Evolutionary conservation across 345 rosid species (phyloP).

Genomic region (Trapa bicornis): DNA sequence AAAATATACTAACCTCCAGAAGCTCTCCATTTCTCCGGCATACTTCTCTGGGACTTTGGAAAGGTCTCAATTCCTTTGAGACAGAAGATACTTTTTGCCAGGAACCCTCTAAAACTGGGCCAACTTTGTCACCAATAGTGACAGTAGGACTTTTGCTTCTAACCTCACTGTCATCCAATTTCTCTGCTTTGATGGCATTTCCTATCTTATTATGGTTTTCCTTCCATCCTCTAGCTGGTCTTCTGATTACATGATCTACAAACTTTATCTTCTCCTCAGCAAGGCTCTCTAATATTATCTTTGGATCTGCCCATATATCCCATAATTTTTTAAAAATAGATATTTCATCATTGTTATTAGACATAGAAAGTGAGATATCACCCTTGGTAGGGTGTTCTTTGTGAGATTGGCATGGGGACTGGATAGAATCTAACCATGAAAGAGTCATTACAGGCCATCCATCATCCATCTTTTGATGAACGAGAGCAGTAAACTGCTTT

Average conservation of each 20-base stretch:
- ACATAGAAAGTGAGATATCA: slow-evolving; percentile 19
- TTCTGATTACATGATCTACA: slow-evolving; percentile 26
- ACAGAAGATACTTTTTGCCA: slow-evolving; percentile 34
- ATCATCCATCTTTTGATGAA: slow-evolving; percentile 44
- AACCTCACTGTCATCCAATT: slow-evolving; percentile 22
- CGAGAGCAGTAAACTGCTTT: slow-evolving; percentile 36
- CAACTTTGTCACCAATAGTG: slow-evolving; percentile 16
- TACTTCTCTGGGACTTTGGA: slow-evolving; percentile 52
- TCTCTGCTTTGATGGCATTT: slow-evolving; percentile 18
- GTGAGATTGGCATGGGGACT: slow-evolving; percentile 26
- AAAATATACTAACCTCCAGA: slow-evolving; percentile 44
- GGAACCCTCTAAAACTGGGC: slow-evolving; percentile 29
- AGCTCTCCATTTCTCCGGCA: slow-evolving; percentile 79
- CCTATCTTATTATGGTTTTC: slow-evolving; percentile 32
- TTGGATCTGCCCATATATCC: slow-evolving; percentile 57
- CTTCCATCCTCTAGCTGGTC: slow-evolving; percentile 43
- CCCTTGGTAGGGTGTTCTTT: slow-evolving; percentile 19
- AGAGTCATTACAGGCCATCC: slow-evolving; percentile 37
- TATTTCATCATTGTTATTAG: slow-evolving; percentile 24
- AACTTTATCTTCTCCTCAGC: slow-evolving; percentile 41
- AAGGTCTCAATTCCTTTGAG: slow-evolving; percentile 33
- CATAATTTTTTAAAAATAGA: slow-evolving; percentile 35
- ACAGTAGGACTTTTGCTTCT: slow-evolving; percentile 19
- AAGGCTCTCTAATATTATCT: slow-evolving; percentile 46
- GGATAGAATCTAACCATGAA: slow-evolving; percentile 46